Base-by-base conservation (phyloP, 192 early-diverging fungal genomes). In the Umbelopsis ramanniana region DNA sequence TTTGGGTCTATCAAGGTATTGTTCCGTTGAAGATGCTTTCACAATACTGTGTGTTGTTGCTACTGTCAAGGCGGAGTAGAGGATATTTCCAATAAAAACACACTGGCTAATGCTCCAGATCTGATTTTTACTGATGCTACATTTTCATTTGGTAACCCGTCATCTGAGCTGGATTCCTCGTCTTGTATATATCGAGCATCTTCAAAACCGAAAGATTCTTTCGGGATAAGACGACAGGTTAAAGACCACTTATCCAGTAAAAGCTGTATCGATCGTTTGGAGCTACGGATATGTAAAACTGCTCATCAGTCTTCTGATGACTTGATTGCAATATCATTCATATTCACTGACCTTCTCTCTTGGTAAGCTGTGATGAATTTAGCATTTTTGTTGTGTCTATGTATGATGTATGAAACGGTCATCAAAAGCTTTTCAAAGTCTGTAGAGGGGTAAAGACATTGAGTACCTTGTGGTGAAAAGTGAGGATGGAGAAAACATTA, bases 361-460 rank as follows among this genome's bases (percentile, higher is more conserved):
- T 94, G 92, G 71, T 94, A 94, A 1, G 91, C 83, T 3, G 91
- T 91, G 10, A 93, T 52, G 66, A 93, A 93, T 14, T 74, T 71
- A 47, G 86, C 84, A 3, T 80, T 67, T 29, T 77, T 81, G 46
- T 85, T 86, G 52, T 86, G 83, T 14, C 74, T 72, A n/a, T 76
- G 70, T 22, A 93, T 83, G 37, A 92, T 75, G 60, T 79, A 85
- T 0, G 90, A 75, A 14, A 92, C 76, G 1, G 90, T 89, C 10
- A 81, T 79, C 24, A 94, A 46, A 8, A 93, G 71, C n/a, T 84
- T 76, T 35, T 92, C 91, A 77, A 93, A 94, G 46, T 84, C 87
- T 88, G 74, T 46, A 52, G 12, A 6, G 24, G 10, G 29, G 29
- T 29, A 67, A 21, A 38, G 38, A 55, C 21, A 23, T 9, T 35